A percentile compares a stretch with the other conserved stretches of the same genome.
Evolutionary conservation across 108 stramenopile genomes (phyloP).

Genomic region (Conticribra weissflogii): DNA sequence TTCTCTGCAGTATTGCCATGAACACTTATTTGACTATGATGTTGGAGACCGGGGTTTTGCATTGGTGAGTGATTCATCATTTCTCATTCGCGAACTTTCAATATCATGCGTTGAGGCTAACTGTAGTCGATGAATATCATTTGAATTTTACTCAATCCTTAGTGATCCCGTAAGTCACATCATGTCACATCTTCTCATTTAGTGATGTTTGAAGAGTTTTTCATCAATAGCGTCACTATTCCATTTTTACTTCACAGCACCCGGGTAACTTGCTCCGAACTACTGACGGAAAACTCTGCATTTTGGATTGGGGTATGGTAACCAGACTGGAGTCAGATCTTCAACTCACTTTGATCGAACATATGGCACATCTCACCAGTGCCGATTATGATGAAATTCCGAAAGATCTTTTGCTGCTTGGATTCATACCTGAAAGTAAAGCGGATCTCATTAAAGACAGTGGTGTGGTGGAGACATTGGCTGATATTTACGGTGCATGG

Average conservation of each 20-base stretch:
- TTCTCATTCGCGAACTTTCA: too few species aligned
- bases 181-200: conserved; percentile 52
- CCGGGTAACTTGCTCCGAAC: conserved; percentile 86
- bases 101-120: too few species aligned
- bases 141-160: too few species aligned
- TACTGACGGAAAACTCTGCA: conserved; percentile 89
- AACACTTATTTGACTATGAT: conserved; percentile 90
- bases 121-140: too few species aligned
- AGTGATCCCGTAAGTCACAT: conserved; percentile 35
- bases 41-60: conserved; percentile 78
- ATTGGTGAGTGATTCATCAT: conserved; percentile 24
- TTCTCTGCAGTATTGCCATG: conserved; percentile 89
- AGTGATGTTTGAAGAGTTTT: conserved; percentile 14
- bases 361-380: conserved; percentile 94
- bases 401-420: conserved; percentile 85
- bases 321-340: conserved; percentile 81
- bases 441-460: conserved; percentile 81
- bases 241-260: conserved; percentile 10
- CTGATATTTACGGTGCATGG: conserved; percentile 89
- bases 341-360: conserved; percentile 90
- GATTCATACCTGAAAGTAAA: conserved; percentile 86
- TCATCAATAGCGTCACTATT: conserved; percentile 9
- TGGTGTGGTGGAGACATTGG: conserved; percentile 88
- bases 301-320: conserved; percentile 98
- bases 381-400: conserved; percentile 92